Conservation (phyloP, 495 filamentous ascomycete species). For the Aspergillus coremiiformis region DNA sequence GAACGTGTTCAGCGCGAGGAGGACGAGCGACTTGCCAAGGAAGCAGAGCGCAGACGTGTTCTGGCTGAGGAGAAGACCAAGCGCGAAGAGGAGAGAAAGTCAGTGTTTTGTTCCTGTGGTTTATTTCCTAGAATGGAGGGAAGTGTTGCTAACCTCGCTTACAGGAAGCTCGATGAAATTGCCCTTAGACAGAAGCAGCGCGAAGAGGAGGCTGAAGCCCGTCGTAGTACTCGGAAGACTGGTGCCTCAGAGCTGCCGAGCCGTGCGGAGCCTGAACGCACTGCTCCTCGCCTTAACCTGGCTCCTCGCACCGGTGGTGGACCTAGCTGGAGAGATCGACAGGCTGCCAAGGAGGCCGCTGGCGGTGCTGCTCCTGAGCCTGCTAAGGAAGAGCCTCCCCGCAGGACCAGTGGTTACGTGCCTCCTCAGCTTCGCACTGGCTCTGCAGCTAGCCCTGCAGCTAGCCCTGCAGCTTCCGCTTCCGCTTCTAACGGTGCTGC, state of each 20-base stretch:
- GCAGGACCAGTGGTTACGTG: conserved; percentile 41
- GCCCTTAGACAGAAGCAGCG: conserved; percentile 58
- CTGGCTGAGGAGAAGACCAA: conserved; percentile 69
- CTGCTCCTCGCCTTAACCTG: conserved; percentile 61
- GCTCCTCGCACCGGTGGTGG: conserved; percentile 47
- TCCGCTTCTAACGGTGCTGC: conserved; percentile 22
- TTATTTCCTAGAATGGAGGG: conserved; percentile 1
- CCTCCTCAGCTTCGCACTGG: conserved; percentile 42
- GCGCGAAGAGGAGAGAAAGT: conserved; percentile 77
- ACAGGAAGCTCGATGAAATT: conserved; percentile 57
- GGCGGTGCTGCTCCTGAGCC: conserved; percentile 23
- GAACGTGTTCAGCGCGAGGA: conserved; percentile 72
- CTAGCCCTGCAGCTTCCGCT: no score
- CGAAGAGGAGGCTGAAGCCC: conserved; percentile 62
- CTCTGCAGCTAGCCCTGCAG: conserved; percentile 27
- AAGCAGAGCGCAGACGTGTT: conserved; percentile 58
- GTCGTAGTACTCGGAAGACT: conserved; percentile 25
- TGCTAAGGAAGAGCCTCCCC: conserved; percentile 27
- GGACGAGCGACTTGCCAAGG: conserved; percentile 66
- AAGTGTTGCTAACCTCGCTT: conserved; percentile 13
- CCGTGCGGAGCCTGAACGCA: conserved; percentile 35
- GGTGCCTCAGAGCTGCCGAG: conserved; percentile 6
- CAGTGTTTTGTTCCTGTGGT: conserved; percentile 21
- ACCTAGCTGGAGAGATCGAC: conserved; percentile 77
- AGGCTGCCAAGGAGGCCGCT: conserved; percentile 54